These are phyloP conservation scores for Mycena pura DNA, from an alignment of 768 basidiomycete genomes.

Conservation along the genomic window DNA sequence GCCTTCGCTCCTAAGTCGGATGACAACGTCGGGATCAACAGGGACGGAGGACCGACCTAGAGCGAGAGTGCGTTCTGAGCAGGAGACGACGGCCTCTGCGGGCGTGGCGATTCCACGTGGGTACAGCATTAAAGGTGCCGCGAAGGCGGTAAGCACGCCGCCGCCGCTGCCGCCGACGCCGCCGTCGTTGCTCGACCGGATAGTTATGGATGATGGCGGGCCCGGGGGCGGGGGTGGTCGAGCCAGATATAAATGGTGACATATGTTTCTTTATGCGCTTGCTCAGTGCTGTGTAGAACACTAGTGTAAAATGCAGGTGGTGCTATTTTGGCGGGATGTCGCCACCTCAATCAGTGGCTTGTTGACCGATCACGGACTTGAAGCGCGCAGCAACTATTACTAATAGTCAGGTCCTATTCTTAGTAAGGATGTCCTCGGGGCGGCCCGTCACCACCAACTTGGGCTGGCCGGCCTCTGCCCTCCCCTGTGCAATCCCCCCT, in stretches of 20 bases:
- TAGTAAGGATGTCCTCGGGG: too few species aligned
- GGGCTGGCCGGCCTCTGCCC: too few species aligned
- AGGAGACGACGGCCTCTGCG: conserved; percentile 4
- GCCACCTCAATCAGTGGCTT: too few species aligned
- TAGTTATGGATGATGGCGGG: conserved; percentile 11
- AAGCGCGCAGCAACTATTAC: too few species aligned
- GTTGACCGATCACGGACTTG: too few species aligned
- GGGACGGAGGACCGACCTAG: conserved; percentile 23
- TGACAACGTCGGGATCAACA: conserved; percentile 31
- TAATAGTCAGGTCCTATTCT: too few species aligned
- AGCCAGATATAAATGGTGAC: background rate
- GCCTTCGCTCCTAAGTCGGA: conserved; percentile 54
- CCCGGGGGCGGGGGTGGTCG: conserved; percentile 2
- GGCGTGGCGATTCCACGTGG: conserved; percentile 40
- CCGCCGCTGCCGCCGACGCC: background rate
- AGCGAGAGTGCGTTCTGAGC: conserved; percentile 5
- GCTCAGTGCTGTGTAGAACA: too few species aligned
- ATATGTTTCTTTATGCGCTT: too few species aligned
- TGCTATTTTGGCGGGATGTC: too few species aligned
- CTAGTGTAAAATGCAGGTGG: too few species aligned
- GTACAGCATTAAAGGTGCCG: conserved; percentile 63
- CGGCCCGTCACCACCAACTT: too few species aligned
- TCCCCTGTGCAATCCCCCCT: too few species aligned
- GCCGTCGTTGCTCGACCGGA: conserved; percentile 22
- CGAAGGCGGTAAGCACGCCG: conserved; percentile 33